These are phyloP conservation scores for Lithohypha guttulata DNA, from an alignment of 2,329 filamentous ascomycete genomes.

Conservation along the genomic window DNA sequence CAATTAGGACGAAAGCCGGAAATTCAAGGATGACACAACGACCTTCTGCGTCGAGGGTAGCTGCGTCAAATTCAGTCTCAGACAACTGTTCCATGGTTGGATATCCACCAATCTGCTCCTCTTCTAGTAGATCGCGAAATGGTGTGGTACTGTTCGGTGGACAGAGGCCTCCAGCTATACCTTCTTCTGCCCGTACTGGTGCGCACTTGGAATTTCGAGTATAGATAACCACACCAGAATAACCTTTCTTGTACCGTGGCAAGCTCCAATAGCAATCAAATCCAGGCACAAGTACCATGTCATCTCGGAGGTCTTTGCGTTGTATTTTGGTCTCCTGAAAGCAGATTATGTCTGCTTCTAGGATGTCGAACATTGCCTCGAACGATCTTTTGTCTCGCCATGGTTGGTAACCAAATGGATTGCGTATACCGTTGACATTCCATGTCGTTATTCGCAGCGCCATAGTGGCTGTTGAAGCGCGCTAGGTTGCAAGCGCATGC, in stretches of 20 bases:
- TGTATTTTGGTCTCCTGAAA: constrained; percentile 98
- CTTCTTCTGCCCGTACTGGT: constrained; percentile 85
- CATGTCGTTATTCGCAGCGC: constrained; percentile 71
- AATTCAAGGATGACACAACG: constrained; percentile 88
- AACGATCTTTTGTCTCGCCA: constrained; percentile 64
- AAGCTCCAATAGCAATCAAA: constrained; percentile 97
- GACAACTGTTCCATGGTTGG: constrained; percentile 58
- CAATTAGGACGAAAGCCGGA: constrained; percentile 84
- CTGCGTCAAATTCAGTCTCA: constrained; percentile 52
- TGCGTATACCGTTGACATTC: constrained; percentile 81
- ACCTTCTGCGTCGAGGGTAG: constrained; percentile 75
- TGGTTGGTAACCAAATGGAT: constrained; percentile 75
- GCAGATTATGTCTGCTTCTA: constrained; percentile 84
- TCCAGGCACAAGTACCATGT: constrained; percentile 88
- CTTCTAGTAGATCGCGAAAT: constrained; percentile 63
- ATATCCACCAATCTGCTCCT: constrained; percentile 80
- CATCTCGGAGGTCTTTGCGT: constrained; percentile 78
- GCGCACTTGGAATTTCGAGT: constrained; percentile 76
- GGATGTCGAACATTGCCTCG: constrained; percentile 83
- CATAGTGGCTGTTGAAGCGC: constrained; percentile 37
- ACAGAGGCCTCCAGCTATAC: constrained; percentile 71
- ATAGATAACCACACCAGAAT: constrained; percentile 92
- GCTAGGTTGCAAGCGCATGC: background rate
- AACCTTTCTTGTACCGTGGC: constrained; percentile 89
- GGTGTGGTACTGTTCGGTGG: constrained; percentile 58